Base-by-base conservation (phyloP, 148 eudicot genomes). In the Amaranthus cruentus region DNA sequence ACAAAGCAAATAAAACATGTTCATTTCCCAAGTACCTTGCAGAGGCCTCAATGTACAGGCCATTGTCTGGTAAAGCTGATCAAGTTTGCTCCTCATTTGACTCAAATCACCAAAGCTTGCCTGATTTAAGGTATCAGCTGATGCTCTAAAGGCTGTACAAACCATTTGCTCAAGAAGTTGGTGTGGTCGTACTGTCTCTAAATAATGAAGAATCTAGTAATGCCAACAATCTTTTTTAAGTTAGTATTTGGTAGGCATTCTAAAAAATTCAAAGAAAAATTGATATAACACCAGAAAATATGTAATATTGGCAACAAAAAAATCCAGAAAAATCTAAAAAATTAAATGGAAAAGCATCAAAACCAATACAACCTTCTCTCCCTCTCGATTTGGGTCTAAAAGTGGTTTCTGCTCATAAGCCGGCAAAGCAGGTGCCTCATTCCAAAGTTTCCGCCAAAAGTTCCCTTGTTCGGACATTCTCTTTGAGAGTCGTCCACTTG, bases 131-230 rank as follows among this genome's bases (percentile, higher is more conserved):
- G 95, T 91, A 76, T 88, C 91, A 68, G 97, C 91, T 55, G 97
- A 79, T 50, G 97, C 97, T 81, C 84, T 80, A 76, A 91, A 88
- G 76, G 98, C 89, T 74, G 97, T 86, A 79, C 90, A 88, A 66
- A 94, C 86, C 97, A 94, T 91, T 82, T 94, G 97, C 87, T 91
- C 98, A 81, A 94, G 88, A 83, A 94, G 79, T 77, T 84, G 93
- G 80, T 88, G 82, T 46, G 98, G 98, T 55, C 81, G 85, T 77
- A 94, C 73, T 21, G 98, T 94, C 82, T 94, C 98, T 87, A 94
- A 68, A 85, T 94, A 94, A 86, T 94, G 98, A 81, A 94, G 93
- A 80, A 86, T 84, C 97, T 89, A 75, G 15, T 11, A 66, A 67
- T 58, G 61, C 61, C 69, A 70, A 57, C 66, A 13, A 66, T 15